A percentile compares a stretch with the other conserved stretches of the same genome.
Evolutionary conservation across 306 rosid genomes (phyloP).

Genomic region (Arachis hypogaea): DNA sequence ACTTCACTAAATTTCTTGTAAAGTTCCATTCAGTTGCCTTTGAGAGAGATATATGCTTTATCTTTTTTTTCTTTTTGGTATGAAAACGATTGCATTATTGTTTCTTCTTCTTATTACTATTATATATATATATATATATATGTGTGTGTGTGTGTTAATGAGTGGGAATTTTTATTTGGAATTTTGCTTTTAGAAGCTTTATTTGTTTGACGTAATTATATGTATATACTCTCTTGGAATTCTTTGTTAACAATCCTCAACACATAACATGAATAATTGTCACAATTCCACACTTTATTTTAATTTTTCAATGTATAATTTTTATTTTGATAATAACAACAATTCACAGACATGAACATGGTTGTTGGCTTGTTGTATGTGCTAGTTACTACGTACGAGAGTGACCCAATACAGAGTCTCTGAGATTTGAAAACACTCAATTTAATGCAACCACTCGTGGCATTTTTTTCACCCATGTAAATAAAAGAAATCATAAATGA

Average conservation of each 20-base stretch:
- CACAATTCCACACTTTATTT: not conserved
- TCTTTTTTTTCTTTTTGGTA: conserved; percentile 17
- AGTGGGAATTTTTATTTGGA: conserved; percentile 41
- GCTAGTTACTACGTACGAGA: too few species aligned
- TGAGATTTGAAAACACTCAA: too few species aligned
- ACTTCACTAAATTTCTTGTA: too few species aligned
- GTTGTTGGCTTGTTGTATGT: too few species aligned
- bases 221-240: conserved; percentile 22
- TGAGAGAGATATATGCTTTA: conserved; percentile 11
- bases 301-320: too few species aligned
- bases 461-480: too few species aligned
- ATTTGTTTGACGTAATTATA: conserved; percentile 41
- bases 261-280: conserved; percentile 31
- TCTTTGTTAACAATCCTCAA: conserved; percentile 18
- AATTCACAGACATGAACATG: too few species aligned
- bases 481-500: too few species aligned
- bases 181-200: conserved; percentile 39
- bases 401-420: too few species aligned
- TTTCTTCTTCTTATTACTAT: conserved; percentile 19
- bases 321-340: too few species aligned
- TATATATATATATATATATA: not conserved
- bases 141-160: not conserved
- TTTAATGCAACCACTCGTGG: too few species aligned
- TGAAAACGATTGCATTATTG: conserved; percentile 25
- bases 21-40: not conserved